Base-by-base conservation (phyloP, 768 basidiomycete species). In the Dentipellis fragilis region DNA sequence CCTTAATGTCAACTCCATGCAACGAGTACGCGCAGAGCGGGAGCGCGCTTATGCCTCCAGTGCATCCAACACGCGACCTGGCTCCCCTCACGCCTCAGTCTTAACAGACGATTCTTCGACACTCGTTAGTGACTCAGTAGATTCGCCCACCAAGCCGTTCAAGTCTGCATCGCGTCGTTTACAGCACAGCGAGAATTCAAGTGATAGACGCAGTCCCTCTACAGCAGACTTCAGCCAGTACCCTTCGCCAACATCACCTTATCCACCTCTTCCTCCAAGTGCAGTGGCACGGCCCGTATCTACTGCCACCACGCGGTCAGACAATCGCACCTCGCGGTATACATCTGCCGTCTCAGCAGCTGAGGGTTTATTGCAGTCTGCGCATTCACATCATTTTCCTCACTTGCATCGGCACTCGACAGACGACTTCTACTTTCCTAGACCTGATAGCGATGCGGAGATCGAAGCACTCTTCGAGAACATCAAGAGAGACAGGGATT, bases 391-490 rank as follows among this genome's bases (percentile, higher is more conserved):
- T 63, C 59, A 65, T 46, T 63, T 66, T 45, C 63, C 65, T 48
- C 63, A 64, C 54, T 39, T 68, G 17, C 66, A 69, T 49, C 75
- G 76, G 46, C 71, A 73, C 16, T 55, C 69, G 37, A 71, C 76
- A 46, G 80, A 81, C 17, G 80, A 80, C 47, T 94, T 93, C 65
- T 57, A 75, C 54, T 90, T 93, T 56, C 82, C 86, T 7, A 80
- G 89, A 11, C 95, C 95, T 2, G 76, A 80, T 9, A 79, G 75
- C 22, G 84, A 89, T 57, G 79, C 81, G 47, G 86, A 92, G 54
- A 85, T 98, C 22, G 85, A 94, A 66, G 73, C 69, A 4, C 72
- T 93, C 50, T 97, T 96, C 67, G 80, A 89, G 59, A 80, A 83
- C 54, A 80, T 96, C 54, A 80, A 81, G 63, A 78, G 80, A 42